Evolutionary conservation across 192 early-diverging fungal species (phyloP).

Genomic region (Backusella tuberculispora): DNA sequence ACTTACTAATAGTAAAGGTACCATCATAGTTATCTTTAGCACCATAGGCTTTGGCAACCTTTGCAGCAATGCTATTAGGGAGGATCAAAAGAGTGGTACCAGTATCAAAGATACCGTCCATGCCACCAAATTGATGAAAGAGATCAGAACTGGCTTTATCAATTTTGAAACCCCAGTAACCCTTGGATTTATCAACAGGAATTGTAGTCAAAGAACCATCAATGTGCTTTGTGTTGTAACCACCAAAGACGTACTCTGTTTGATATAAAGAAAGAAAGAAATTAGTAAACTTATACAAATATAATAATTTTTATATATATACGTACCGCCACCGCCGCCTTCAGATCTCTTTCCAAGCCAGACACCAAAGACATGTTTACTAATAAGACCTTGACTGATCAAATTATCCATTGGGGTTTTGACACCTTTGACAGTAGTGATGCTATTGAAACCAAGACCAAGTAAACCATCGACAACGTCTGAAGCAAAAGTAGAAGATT

Average conservation of each 20-base stretch:
- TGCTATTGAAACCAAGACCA: constrained; percentile 39
- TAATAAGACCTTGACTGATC: constrained; percentile 55
- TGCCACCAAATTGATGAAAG: neutral
- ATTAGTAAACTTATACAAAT: neutral
- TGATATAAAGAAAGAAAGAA: neutral
- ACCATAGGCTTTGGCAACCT: constrained; percentile 44
- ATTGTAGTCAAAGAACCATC: constrained; percentile 14
- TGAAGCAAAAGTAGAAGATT: constrained; percentile 25
- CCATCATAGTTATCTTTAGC: constrained; percentile 41
- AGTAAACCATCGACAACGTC: constrained; percentile 34
- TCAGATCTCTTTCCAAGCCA: constrained; percentile 59
- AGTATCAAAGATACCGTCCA: constrained; percentile 61
- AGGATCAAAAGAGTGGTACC: constrained; percentile 71
- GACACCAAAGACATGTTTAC: constrained; percentile 72
- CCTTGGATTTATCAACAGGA: constrained; percentile 19
- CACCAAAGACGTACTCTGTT: constrained; percentile 19
- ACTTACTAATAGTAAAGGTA: constrained; percentile 27
- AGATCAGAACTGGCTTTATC: neutral
- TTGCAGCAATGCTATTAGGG: constrained; percentile 54
- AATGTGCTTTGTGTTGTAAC: constrained; percentile 17
- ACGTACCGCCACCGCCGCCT: constrained; percentile 30
- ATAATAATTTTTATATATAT: no score
- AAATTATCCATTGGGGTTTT: constrained; percentile 59
- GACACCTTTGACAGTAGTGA: constrained; percentile 31
- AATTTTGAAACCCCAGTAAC: constrained; percentile 14